phyloP scores from a whole-genome alignment of 495 filamentous ascomycete genomes.

The Chaetomidium leptoderma region DNA sequence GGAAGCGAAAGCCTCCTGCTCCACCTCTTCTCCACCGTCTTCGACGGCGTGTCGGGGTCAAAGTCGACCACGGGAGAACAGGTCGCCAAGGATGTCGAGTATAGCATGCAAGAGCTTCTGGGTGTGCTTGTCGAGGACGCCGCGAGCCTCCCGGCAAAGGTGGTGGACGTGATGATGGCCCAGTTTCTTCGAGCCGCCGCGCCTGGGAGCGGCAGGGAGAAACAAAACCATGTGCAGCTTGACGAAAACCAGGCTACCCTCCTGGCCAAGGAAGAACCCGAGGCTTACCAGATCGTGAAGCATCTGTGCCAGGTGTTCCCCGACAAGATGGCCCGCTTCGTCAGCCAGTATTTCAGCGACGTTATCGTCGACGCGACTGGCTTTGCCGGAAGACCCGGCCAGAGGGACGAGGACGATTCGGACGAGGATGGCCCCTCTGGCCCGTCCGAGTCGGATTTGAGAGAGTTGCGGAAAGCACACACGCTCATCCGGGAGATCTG shows the following conservation, averaged over 20 bases:
- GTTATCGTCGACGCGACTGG: constrained; percentile 85
- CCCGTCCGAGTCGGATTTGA: constrained; percentile 75
- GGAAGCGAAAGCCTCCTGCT: constrained; percentile 69
- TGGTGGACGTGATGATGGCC: constrained; percentile 89
- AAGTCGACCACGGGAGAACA: constrained; percentile 72
- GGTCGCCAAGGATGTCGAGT: constrained; percentile 84
- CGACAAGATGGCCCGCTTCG: constrained; percentile 88
- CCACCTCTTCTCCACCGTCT: constrained; percentile 78
- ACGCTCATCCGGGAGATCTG: constrained; percentile 85
- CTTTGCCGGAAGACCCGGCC: constrained; percentile 46
- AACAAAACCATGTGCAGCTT: constrained; percentile 36
- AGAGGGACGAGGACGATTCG: constrained; percentile 61
- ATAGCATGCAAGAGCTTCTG: constrained; percentile 82
- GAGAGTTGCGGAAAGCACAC: constrained; percentile 85
- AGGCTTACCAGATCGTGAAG: constrained; percentile 94
- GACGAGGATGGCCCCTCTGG: constrained; percentile 59
- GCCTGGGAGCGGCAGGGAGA: constrained; percentile 53
- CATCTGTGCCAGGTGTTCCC: constrained; percentile 84
- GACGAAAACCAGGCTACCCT: constrained; percentile 66
- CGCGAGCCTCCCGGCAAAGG: constrained; percentile 68
- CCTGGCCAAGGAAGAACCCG: constrained; percentile 75
- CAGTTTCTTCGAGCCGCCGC: constrained; percentile 89
- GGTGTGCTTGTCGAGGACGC: constrained; percentile 84
- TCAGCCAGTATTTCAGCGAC: constrained; percentile 95
- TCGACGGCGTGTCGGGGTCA: constrained; percentile 83